Conservation (phyloP, 208 protist species). For the Trypanosoma brucei region DNA sequence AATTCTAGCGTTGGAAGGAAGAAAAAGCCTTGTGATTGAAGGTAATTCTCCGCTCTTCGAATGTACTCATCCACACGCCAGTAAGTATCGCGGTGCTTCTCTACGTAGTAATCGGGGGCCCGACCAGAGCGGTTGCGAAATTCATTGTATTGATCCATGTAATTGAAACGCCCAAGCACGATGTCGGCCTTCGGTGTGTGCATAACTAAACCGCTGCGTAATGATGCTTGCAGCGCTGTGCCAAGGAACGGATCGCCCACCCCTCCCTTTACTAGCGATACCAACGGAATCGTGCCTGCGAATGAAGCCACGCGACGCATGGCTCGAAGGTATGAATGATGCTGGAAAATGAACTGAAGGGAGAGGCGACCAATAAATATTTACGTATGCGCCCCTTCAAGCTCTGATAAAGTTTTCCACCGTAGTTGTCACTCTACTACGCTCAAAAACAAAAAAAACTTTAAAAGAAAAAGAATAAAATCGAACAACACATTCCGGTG, state of each 20-base stretch:
- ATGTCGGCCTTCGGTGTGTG: conserved; percentile 84
- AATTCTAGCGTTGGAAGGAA: conserved; percentile 89
- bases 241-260: neutral
- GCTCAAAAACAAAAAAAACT: too few species aligned
- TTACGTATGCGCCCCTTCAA: too few species aligned
- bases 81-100: conserved; percentile 82
- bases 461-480: too few species aligned
- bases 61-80: conserved; percentile 89
- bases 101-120: conserved; percentile 74
- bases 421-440: too few species aligned
- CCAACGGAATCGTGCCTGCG: conserved; percentile 6
- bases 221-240: conserved; percentile 20
- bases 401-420: too few species aligned
- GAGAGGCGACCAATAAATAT: neutral
- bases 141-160: conserved; percentile 84
- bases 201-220: conserved; percentile 44
- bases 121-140: conserved; percentile 80
- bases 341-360: neutral
- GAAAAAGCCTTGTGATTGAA: conserved; percentile 83
- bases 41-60: conserved; percentile 71
- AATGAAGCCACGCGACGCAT: conserved; percentile 23
- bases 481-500: too few species aligned
- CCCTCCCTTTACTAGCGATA: neutral
- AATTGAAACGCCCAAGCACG: conserved; percentile 64
- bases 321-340: neutral